Percentiles rank a stretch among this genome's conserved stretches.
Evolutionary conservation across 139 green algal genomes (phyloP).

Genomic region (Chlamydomonas incerta): DNA sequence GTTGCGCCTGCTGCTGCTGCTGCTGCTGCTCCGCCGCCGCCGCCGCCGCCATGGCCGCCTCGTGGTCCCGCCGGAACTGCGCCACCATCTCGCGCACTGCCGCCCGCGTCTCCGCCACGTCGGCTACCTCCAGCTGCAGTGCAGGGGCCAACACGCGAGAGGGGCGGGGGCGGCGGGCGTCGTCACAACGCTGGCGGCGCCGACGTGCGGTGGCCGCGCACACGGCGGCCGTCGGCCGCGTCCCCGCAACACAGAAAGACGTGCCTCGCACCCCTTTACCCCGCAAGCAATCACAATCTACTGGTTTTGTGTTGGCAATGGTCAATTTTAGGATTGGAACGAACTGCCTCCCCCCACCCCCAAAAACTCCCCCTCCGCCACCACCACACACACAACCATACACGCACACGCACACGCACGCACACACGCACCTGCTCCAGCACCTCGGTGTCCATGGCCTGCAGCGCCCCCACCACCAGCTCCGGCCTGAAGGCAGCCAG

Average conservation of each 20-base stretch:
- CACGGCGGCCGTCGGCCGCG: too few relatives aligned
- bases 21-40: background rate
- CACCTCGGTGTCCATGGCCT: constrained; percentile 38
- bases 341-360: too few relatives aligned
- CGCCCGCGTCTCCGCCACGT: background rate
- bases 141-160: too few relatives aligned
- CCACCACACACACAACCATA: background rate
- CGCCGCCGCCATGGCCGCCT: background rate
- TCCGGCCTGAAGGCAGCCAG: background rate
- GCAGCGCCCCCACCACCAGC: constrained; percentile 1
- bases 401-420: too few relatives aligned
- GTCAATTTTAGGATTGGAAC: background rate
- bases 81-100: background rate
- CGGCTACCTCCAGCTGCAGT: constrained; percentile 21
- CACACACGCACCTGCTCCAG: constrained; percentile 18
- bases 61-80: background rate
- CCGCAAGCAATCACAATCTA: too few relatives aligned
- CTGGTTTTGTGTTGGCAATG: too few relatives aligned
- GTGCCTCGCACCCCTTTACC: too few relatives aligned
- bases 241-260: too few relatives aligned
- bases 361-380: background rate
- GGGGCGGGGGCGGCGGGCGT: too few relatives aligned
- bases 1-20: constrained; percentile 1
- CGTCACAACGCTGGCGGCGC: too few relatives aligned
- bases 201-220: too few relatives aligned